Conservation (phyloP, 225 moss, liverwort and hornwort genomes). For the Physcomitrellopsis africana region DNA sequence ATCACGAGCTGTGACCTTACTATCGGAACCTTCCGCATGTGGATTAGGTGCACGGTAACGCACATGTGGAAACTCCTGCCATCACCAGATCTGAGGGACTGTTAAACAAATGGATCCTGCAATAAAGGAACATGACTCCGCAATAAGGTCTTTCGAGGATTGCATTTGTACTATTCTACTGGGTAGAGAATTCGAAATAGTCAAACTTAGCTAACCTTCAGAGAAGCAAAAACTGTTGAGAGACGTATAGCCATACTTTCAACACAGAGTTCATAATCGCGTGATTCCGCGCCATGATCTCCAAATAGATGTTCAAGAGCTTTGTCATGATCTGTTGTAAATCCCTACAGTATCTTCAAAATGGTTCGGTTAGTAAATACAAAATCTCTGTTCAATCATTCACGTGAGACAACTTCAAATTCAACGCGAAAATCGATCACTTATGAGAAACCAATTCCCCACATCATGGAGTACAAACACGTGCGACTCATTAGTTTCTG, state of each 20-base stretch:
- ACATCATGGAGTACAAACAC: background rate
- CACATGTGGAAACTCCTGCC: slow-evolving; percentile 95
- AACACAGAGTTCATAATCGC: slow-evolving; percentile 78
- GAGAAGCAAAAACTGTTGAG: slow-evolving; percentile 92
- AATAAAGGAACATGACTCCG: slow-evolving; percentile 13
- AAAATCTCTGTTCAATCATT: background rate
- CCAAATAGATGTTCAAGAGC: slow-evolving; percentile 92
- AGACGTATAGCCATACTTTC: slow-evolving; percentile 84
- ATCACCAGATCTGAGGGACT: slow-evolving; percentile 34
- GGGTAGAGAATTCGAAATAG: background rate
- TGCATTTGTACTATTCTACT: background rate
- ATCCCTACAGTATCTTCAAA: slow-evolving; percentile 69
- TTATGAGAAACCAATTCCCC: background rate
- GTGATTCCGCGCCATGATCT: slow-evolving; percentile 80
- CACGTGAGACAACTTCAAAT: background rate
- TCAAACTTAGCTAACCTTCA: slow-evolving; percentile 61
- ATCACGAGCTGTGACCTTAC: slow-evolving; percentile 72
- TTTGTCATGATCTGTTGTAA: slow-evolving; percentile 87
- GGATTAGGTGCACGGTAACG: slow-evolving; percentile 82
- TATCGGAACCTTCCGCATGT: slow-evolving; percentile 56
- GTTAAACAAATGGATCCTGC: slow-evolving; percentile 28
- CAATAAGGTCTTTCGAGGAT: background rate
- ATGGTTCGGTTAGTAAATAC: slow-evolving; percentile 25
- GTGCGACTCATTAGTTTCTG: background rate
- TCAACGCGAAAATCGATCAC: background rate